Conservation (phyloP, 2,329 filamentous ascomycete species). For the Pseudomassariella vexata region DNA sequence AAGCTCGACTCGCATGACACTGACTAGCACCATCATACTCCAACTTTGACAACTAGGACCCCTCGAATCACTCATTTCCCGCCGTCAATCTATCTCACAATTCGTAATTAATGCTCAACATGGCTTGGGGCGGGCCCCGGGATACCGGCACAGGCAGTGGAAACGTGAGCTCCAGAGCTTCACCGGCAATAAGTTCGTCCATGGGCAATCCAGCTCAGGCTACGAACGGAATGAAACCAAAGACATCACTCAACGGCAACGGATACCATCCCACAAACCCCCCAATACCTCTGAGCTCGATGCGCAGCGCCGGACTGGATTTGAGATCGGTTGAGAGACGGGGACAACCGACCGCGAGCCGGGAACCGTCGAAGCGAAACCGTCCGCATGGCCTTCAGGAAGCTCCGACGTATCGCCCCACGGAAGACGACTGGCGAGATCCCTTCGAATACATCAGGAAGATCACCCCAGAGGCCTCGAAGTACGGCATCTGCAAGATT, state of each 20-base stretch:
- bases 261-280: conserved; percentile 46
- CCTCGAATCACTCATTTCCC: too few relatives aligned
- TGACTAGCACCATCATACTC: background rate
- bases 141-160: conserved; percentile 31
- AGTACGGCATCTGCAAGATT: conserved; percentile 93
- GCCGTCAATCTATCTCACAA: too few relatives aligned
- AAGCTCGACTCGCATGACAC: conserved; percentile 5
- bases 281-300: conserved; percentile 47
- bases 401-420: conserved; percentile 85
- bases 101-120: too few relatives aligned
- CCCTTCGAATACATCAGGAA: conserved; percentile 91
- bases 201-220: conserved; percentile 26
- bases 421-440: conserved; percentile 89
- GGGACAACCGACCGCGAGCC: conserved; percentile 70
- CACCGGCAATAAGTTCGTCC: conserved; percentile 37
- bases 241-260: conserved; percentile 47
- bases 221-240: conserved; percentile 34
- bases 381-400: conserved; percentile 82
- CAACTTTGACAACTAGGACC: too few relatives aligned
- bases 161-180: conserved; percentile 46
- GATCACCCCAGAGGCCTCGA: conserved; percentile 76
- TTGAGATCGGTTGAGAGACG: conserved; percentile 86
- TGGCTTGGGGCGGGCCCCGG: too few relatives aligned
- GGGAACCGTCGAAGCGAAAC: conserved; percentile 70
- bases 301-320: conserved; percentile 64